These are phyloP conservation scores for Penicillium fuscoglaucum DNA, from an alignment of 2,329 filamentous ascomycete species.

Conservation along the genomic window DNA sequence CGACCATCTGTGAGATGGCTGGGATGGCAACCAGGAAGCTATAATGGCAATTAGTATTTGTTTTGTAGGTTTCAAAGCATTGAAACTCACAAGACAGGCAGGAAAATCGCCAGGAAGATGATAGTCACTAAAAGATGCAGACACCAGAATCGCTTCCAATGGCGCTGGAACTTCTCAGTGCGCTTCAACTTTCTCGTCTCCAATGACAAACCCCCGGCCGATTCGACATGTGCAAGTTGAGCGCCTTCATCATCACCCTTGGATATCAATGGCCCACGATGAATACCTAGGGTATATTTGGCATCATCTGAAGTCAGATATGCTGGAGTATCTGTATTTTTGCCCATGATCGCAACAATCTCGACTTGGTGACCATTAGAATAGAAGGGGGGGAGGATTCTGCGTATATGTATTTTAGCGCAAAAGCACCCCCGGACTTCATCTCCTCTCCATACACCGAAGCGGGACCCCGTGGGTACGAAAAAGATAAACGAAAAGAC, in stretches of 20 bases:
- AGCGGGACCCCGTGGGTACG: not conserved
- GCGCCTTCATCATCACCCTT: slow-evolving; percentile 16
- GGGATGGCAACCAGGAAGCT: slow-evolving; percentile 45
- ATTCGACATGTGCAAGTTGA: slow-evolving; percentile 31
- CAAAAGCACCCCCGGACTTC: slow-evolving; percentile 1
- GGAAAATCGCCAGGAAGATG: slow-evolving; percentile 41
- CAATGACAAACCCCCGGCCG: slow-evolving; percentile 30
- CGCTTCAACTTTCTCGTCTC: slow-evolving; percentile 26
- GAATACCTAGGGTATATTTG: slow-evolving; percentile 33
- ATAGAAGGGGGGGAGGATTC: not conserved
- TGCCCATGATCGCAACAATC: slow-evolving; percentile 24
- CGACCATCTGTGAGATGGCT: slow-evolving; percentile 43
- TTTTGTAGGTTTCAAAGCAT: not conserved
- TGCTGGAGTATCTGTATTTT: slow-evolving; percentile 25
- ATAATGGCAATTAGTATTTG: not conserved
- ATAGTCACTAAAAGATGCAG: slow-evolving; percentile 38
- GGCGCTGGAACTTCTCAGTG: slow-evolving; percentile 32
- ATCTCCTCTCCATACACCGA: not conserved
- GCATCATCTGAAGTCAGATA: slow-evolving; percentile 30
- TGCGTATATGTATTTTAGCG: slow-evolving; percentile 10
- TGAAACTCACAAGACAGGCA: slow-evolving; percentile 41
- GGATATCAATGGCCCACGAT: slow-evolving; percentile 32
- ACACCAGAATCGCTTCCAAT: slow-evolving; percentile 43
- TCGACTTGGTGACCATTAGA: not conserved
- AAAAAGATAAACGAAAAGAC: not conserved